A percentile compares a stretch with the other conserved stretches of the same genome.
Evolutionary conservation across 129 eudicot species (phyloP).

Genomic region (Arctium lappa): DNA sequence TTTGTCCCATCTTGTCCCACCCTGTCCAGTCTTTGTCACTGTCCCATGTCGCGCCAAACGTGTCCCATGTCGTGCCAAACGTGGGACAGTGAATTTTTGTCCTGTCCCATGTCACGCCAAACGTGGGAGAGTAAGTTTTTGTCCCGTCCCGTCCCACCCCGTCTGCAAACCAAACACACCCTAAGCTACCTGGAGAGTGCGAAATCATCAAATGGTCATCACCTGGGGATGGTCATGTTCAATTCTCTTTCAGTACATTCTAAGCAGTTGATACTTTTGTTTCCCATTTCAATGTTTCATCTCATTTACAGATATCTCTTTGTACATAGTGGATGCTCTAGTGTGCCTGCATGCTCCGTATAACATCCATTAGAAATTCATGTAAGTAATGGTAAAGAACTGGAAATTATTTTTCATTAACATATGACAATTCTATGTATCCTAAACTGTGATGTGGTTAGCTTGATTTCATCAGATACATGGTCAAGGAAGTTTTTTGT

Average conservation of each 20-base stretch:
- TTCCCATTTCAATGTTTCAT: neutral
- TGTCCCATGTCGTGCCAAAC: no score
- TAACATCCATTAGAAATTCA: neutral
- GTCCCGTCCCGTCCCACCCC: no score
- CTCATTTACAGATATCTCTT: neutral
- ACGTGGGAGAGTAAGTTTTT: no score
- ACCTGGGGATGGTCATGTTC: neutral
- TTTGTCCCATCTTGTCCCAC: no score
- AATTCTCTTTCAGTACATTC: neutral
- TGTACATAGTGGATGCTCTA: neutral
- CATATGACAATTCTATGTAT: neutral
- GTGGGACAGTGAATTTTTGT: no score
- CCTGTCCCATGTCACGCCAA: no score
- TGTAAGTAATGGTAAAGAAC: neutral
- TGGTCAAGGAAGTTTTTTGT: constrained; percentile 30
- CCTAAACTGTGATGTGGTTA: neutral
- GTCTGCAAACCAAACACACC: no score
- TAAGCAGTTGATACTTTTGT: neutral
- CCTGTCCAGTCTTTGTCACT: no score
- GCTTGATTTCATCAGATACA: constrained; percentile 40
- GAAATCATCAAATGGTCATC: neutral
- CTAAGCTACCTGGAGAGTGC: neutral
- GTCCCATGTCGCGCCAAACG: no score
- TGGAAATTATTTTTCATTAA: neutral
- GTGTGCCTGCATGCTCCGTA: neutral